phyloP scores from a whole-genome alignment of 106 monocot species.

The Dendrobium nobile region DNA sequence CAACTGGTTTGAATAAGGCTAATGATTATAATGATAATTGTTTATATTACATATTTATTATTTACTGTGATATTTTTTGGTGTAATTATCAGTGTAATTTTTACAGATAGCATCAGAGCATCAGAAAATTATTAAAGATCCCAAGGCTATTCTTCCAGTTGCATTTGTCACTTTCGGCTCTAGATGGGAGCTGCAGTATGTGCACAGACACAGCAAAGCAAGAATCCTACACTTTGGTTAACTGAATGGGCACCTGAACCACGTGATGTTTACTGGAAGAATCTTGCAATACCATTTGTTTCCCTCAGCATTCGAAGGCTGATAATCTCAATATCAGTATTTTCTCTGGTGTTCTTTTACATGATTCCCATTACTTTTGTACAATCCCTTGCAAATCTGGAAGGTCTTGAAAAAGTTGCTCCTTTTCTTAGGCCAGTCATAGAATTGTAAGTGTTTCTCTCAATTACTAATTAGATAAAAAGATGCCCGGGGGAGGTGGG shows the following conservation, averaged over 20 bases:
- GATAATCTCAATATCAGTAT: slow-evolving; percentile 53
- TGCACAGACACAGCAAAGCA: slow-evolving; percentile 90
- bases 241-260: slow-evolving; percentile 96
- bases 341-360: slow-evolving; percentile 76
- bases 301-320: slow-evolving; percentile 63
- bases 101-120: slow-evolving; percentile 66
- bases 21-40: too few species aligned
- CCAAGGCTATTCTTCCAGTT: slow-evolving; percentile 63
- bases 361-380: slow-evolving; percentile 93
- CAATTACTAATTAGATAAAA: not conserved
- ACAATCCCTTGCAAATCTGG: slow-evolving; percentile 95
- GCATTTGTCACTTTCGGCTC: slow-evolving; percentile 89
- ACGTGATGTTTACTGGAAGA: slow-evolving; percentile 84
- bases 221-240: slow-evolving; percentile 80
- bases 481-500: too few species aligned
- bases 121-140: slow-evolving; percentile 62
- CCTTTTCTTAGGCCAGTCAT: slow-evolving; percentile 75
- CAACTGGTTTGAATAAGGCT: too few species aligned
- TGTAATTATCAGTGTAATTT: not conserved
- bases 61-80: not conserved
- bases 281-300: slow-evolving; percentile 89
- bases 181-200: slow-evolving; percentile 91
- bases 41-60: not conserved
- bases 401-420: slow-evolving; percentile 80
- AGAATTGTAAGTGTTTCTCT: slow-evolving; percentile 59